A percentile compares a stretch with the other conserved stretches of the same genome.
Conservation (phyloP, 2,329 filamentous ascomycete genomes). For the Claviceps sp. region DNA sequence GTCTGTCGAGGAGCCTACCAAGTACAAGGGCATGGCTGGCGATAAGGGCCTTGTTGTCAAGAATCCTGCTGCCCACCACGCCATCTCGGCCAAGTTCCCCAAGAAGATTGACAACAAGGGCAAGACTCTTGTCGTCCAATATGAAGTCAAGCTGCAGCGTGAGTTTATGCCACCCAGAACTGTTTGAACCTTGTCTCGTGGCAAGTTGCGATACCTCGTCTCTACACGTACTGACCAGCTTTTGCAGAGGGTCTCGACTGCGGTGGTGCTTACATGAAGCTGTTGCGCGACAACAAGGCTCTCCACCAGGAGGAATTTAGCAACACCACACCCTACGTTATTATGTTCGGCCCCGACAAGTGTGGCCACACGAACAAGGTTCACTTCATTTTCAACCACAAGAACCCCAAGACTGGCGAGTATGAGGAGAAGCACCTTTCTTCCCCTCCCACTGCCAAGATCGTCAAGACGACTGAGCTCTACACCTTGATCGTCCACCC, state of each 20-base stretch:
- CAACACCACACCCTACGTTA: constrained; percentile 92
- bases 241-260: constrained; percentile 77
- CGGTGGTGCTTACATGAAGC: constrained; percentile 97
- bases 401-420: constrained; percentile 99
- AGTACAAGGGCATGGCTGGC: constrained; percentile 83
- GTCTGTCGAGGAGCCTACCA: constrained; percentile 84
- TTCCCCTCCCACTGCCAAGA: constrained; percentile 69
- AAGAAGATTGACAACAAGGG: constrained; percentile 95
- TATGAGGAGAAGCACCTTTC: constrained; percentile 99
- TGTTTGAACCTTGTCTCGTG: no score
- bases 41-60: constrained; percentile 97
- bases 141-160: constrained; percentile 99
- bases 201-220: background rate
- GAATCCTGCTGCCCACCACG: constrained; percentile 95
- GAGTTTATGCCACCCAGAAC: constrained; percentile 22
- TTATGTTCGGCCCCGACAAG: constrained; percentile 99
- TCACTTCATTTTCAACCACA: constrained; percentile 98
- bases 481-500: constrained; percentile 96
- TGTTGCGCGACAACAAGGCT: constrained; percentile 92
- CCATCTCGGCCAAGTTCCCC: constrained; percentile 97
- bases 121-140: constrained; percentile 94
- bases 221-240: background rate
- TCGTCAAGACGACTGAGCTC: constrained; percentile 82
- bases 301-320: constrained; percentile 96
- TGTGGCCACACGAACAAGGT: constrained; percentile 99